Conservation (phyloP, 1,139 yeast species). For the Starmera stellimalicola region DNA sequence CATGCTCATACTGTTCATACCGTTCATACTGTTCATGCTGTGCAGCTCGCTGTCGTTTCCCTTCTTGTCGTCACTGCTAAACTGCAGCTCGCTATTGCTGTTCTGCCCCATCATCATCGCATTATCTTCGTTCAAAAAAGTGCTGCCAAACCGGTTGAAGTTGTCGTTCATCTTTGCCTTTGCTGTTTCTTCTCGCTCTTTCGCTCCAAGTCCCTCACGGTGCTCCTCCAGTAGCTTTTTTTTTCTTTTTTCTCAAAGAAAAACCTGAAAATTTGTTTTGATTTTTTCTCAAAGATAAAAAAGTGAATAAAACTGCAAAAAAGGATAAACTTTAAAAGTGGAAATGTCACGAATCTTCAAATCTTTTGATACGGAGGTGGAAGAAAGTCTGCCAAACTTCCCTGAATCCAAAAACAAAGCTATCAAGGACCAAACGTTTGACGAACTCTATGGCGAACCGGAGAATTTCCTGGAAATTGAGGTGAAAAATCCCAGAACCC, state of each 20-base stretch:
- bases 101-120: conserved; percentile 4
- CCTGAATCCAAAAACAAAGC: neutral
- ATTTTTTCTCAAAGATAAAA: too few species aligned
- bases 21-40: conserved; percentile 1
- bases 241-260: neutral
- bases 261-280: too few species aligned
- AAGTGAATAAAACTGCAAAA: neutral
- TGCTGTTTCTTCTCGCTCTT: neutral
- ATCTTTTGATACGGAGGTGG: conserved; percentile 18
- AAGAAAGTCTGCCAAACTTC: conserved; percentile 10
- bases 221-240: neutral
- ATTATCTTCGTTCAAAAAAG: conserved; percentile 2
- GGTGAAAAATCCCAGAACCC: conserved; percentile 72
- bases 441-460: conserved; percentile 86
- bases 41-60: conserved; percentile 4
- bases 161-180: conserved; percentile 3
- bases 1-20: conserved; percentile 4
- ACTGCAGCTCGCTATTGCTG: conserved; percentile 7
- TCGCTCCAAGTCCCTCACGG: too few species aligned
- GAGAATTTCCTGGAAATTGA: conserved; percentile 92
- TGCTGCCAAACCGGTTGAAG: conserved; percentile 1
- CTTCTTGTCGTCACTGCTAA: conserved; percentile 6
- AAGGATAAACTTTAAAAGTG: neutral
- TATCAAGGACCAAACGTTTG: conserved; percentile 54
- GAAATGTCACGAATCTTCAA: conserved; percentile 8